Evolutionary conservation across 176 grass and related monocot genomes (phyloP).

Genomic region (Bromus sterilis): DNA sequence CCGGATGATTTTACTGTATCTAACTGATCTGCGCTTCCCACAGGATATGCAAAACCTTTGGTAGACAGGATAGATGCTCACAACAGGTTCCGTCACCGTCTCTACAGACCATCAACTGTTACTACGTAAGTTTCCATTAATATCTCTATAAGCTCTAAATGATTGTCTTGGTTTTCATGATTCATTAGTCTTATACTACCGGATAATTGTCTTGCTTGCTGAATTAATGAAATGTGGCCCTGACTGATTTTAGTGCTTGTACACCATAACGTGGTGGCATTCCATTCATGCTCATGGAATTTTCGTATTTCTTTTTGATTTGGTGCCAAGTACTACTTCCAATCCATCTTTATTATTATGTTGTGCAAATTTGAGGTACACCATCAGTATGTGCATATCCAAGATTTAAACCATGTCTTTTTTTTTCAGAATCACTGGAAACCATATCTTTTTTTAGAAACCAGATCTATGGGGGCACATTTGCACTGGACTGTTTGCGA

Average conservation of each 20-base stretch:
- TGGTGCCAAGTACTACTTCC: background rate
- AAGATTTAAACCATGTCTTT: background rate
- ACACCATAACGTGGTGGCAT: background rate
- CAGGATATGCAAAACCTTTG: constrained; percentile 87
- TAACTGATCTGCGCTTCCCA: constrained; percentile 5
- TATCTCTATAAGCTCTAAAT: background rate
- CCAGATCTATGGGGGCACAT: background rate
- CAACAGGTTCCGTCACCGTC: constrained; percentile 57
- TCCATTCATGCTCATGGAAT: background rate
- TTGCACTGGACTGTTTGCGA: background rate
- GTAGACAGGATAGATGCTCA: constrained; percentile 84
- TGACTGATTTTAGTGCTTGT: background rate
- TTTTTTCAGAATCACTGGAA: background rate
- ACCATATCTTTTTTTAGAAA: background rate
- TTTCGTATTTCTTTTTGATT: background rate
- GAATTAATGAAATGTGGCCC: background rate
- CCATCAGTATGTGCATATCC: background rate
- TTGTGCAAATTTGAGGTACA: background rate
- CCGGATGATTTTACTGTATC: background rate
- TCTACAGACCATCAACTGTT: constrained; percentile 83
- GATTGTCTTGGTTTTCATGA: background rate
- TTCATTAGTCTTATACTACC: background rate
- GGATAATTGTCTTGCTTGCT: background rate
- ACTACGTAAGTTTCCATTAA: constrained; percentile 56
- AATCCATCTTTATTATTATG: background rate